A percentile compares a stretch with the other conserved stretches of the same genome.
phyloP scores from a whole-genome alignment of 371 early-diverging fungal genomes.

The Blyttiomyces sp. region DNA sequence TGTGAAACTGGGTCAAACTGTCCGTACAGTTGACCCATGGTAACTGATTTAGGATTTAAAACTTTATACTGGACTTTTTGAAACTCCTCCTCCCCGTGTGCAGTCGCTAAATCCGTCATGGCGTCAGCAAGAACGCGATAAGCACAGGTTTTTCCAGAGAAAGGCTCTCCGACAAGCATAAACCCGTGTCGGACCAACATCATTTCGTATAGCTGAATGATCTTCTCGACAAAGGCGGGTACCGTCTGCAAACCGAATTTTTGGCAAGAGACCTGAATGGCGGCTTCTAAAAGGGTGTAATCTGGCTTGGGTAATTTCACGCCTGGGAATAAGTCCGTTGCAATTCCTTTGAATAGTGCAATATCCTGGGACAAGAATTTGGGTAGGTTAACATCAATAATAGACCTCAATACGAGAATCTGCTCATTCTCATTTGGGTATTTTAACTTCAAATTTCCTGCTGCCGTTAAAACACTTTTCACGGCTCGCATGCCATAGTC shows the following conservation, averaged over 20 bases:
- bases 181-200: conserved; percentile 60
- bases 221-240: conserved; percentile 52
- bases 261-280: conserved; percentile 40
- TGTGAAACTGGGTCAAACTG: conserved; percentile 56
- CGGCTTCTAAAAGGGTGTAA: conserved; percentile 44
- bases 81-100: conserved; percentile 32
- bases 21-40: conserved; percentile 59
- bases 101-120: conserved; percentile 36
- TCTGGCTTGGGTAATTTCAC: conserved; percentile 55
- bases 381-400: conserved; percentile 58
- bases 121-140: conserved; percentile 53
- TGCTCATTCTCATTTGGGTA: conserved; percentile 54
- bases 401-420: conserved; percentile 50
- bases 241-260: conserved; percentile 44
- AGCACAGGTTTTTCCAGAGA: conserved; percentile 51
- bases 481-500: conserved; percentile 67
- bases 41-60: conserved; percentile 56
- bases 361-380: conserved; percentile 59
- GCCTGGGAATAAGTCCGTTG: conserved; percentile 56
- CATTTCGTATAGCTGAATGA: conserved; percentile 59
- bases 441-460: conserved; percentile 58
- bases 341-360: conserved; percentile 54
- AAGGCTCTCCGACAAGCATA: conserved; percentile 60
- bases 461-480: conserved; percentile 55
- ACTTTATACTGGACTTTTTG: conserved; percentile 44